Evolutionary conservation across 371 early-diverging fungal species (phyloP), one percentile per base, ranked within the genome.

Genomic region (Smittium mucronatum): DNA sequence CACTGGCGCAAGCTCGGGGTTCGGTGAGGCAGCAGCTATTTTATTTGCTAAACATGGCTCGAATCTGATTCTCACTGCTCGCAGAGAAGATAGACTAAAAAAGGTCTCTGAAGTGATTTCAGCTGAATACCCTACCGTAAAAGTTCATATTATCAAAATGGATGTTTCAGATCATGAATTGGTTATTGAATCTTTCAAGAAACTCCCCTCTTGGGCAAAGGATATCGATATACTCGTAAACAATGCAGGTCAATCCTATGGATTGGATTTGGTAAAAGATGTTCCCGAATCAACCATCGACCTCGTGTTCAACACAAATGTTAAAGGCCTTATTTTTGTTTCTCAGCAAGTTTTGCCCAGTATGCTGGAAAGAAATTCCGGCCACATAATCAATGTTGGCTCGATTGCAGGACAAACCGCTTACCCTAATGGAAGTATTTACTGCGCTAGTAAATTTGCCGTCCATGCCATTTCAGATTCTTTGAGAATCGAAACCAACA

Each of bases 371-470:
- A 79, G 89, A 0, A 60, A 60, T 17, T 26, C 34, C 2, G 96
- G 96, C 0, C 89, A 92, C 75, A 85, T 95, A 65, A 90, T 97
- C 68, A 95, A 93, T 80, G 77, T 97, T 73, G 86, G 89, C 1
- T 91, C 92, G 25, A 88, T 94, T 65, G 86, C 92, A 32, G 75
- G 70, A 0, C 30, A 75, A 33, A 25, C 36, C 8, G 72, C 73
- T 29, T 89, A 91, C 72, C 81, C 86, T 21, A 85, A 84, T 16
- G 95, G 94, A 1, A 87, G 91, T 47, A 81, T 94, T 34, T 95
- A 97, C 75, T 93, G 95, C 69, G 97, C 93, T 11, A 81, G 91
- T 57, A 97, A 95, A 76, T 87, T 88, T 72, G 95, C 95, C 0
- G 90, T 94, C 1, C 88, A 89, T 61, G 93, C 94, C 2, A 86